A percentile compares a stretch with the other conserved stretches of the same genome.
phyloP scores from a whole-genome alignment of 208 protist species.

The Acanthamoeba healyi region DNA sequence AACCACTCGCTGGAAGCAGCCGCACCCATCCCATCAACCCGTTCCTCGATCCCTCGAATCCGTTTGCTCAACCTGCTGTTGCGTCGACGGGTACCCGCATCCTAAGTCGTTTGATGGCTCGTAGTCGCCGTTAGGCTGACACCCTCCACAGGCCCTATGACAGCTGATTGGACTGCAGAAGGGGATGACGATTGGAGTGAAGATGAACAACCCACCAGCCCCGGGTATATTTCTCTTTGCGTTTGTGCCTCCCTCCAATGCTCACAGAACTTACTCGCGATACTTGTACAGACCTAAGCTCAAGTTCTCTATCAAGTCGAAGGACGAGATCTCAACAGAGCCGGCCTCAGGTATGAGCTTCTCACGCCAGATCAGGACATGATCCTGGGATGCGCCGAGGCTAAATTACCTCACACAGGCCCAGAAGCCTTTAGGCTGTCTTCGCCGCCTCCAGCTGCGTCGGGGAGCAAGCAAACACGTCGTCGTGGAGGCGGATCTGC shows the following conservation, averaged over 20 bases:
- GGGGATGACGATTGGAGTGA: background rate
- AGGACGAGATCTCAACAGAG: background rate
- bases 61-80: background rate
- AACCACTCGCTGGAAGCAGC: background rate
- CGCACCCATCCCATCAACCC: background rate
- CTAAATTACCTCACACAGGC: background rate
- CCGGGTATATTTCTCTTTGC: background rate
- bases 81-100: background rate
- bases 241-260: background rate
- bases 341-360: background rate
- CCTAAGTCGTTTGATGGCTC: background rate
- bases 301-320: conserved; percentile 41
- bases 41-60: background rate
- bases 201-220: background rate
- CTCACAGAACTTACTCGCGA: background rate
- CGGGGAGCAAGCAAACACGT: conserved; percentile 32
- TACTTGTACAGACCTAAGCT: background rate
- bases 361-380: no score
- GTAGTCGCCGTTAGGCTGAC: background rate
- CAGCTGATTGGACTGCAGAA: background rate
- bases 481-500: background rate
- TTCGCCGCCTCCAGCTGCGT: conserved; percentile 15
- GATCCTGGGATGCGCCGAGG: no score
- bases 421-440: conserved; percentile 5
- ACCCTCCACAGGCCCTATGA: background rate